Evolutionary conservation across 345 rosid genomes (phyloP).

Genomic region (Citrus inodora): DNA sequence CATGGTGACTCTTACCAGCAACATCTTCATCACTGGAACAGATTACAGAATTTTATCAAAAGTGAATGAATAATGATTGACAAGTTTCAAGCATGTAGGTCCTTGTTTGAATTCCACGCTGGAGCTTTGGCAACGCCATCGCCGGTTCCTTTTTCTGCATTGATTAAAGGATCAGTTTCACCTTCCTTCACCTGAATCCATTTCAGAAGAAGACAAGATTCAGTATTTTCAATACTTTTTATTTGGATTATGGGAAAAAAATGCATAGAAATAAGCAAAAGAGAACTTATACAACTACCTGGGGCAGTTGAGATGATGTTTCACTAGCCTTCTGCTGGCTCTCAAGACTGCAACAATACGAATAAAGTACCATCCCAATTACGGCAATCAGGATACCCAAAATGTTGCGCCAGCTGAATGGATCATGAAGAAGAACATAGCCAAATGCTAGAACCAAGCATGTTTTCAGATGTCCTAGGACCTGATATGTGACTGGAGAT

Average conservation of each 20-base stretch:
- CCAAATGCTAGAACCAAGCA: slow-evolving; percentile 98
- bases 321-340: slow-evolving; percentile 84
- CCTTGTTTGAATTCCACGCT: slow-evolving; percentile 88
- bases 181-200: slow-evolving; percentile 63
- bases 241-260: too few species aligned
- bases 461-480: slow-evolving; percentile 97
- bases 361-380: slow-evolving; percentile 91
- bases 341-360: slow-evolving; percentile 72
- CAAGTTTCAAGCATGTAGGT: slow-evolving; percentile 63
- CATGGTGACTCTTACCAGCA: slow-evolving; percentile 27
- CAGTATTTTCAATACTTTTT: neutral
- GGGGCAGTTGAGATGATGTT: slow-evolving; percentile 55
- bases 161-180: slow-evolving; percentile 77
- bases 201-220: neutral
- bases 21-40: slow-evolving; percentile 46
- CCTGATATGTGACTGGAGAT: slow-evolving; percentile 99
- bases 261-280: neutral
- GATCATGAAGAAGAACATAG: slow-evolving; percentile 82
- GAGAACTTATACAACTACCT: slow-evolving; percentile 40
- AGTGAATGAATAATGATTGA: slow-evolving; percentile 13
- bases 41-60: slow-evolving; percentile 17
- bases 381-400: slow-evolving; percentile 91
- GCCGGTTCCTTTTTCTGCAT: slow-evolving; percentile 68
- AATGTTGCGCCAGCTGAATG: slow-evolving; percentile 97
- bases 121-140: slow-evolving; percentile 63